These are phyloP conservation scores for Fusarium sp. DNA, from an alignment of 2,329 filamentous ascomycete genomes.

Conservation along the genomic window DNA sequence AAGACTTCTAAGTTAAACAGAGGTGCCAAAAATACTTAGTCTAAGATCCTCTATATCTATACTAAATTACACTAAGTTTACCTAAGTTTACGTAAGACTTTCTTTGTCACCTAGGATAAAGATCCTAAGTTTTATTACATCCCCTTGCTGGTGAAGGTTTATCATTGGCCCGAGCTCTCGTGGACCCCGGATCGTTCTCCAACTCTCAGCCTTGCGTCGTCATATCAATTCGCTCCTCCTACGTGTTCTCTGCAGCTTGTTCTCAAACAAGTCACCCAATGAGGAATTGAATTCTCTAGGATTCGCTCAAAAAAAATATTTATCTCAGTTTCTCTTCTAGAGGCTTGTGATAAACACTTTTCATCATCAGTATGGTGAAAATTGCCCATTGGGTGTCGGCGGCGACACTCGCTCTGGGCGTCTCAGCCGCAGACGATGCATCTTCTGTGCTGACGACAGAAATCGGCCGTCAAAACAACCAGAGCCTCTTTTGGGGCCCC, in stretches of 20 bases:
- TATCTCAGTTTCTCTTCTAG: not conserved
- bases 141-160: not conserved
- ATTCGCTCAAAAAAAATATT: not conserved
- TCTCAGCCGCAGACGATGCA: slow-evolving; percentile 42
- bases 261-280: slow-evolving; percentile 4
- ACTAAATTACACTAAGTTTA: no score
- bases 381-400: slow-evolving; percentile 45
- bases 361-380: slow-evolving; percentile 42
- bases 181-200: not conserved
- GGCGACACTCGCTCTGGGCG: slow-evolving; percentile 42
- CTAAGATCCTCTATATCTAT: no score
- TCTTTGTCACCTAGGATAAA: no score
- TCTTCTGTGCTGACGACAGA: slow-evolving; percentile 57
- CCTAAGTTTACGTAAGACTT: no score
- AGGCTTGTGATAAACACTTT: not conserved
- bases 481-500: slow-evolving; percentile 93
- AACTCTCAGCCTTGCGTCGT: slow-evolving; percentile 42
- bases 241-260: slow-evolving; percentile 40
- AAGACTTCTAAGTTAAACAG: no score
- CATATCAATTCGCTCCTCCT: slow-evolving; percentile 14
- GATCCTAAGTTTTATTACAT: no score
- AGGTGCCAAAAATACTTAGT: no score
- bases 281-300: slow-evolving; percentile 8
- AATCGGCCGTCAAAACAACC: slow-evolving; percentile 70
- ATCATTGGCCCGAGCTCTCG: slow-evolving; percentile 39